Base-by-base conservation (phyloP, 768 basidiomycete species). In the Russula vinacea region DNA sequence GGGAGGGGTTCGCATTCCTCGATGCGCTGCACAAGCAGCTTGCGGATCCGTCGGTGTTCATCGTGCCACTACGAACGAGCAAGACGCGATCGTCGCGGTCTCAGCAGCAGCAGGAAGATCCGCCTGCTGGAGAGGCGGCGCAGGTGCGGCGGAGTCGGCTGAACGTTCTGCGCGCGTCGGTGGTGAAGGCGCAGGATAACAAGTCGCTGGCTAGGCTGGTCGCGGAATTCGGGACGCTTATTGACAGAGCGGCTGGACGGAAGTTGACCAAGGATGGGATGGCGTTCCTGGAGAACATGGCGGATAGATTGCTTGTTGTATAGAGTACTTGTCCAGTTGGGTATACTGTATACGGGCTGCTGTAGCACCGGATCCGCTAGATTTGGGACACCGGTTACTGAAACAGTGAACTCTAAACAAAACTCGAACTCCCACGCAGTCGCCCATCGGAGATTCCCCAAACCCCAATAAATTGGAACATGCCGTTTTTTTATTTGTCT, bases 181-280 rank as follows among this genome's bases (percentile, higher is more conserved):
- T 89, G 51, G 74, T 64, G 16, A 71, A 52, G 33, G 85, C 85
- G 53, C 72, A 70, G 54, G 79, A 75, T 62, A 89, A 86, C 69
- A 79, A 77, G 72, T 78, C 78, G 51, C 80, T 92, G 45, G 89
- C 85, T 35, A 71, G 70, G 67, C 81, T 90, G 80, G 82, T 91
- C 8, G 78, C 81, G 9, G 88, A 89, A 56, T 92, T 92, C 73
- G 84, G 84, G 26, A 77, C 79, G 55, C 82, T 88, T 59, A 89
- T 87, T 37, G 84, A 88, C 72, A 80, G 80, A 71, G 86, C 84
- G 69, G 84, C 78, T 42, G 85, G 87, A 47, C 79, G 87, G 67
- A 89, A 85, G 56, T 78, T 92, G 59, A 90, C 88, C 39, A 92
- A 91, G 81, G 87, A 89, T 69, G 88, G 87, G 42, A 81, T 90